phyloP scores from a whole-genome alignment of 2,329 filamentous ascomycete genomes.

The Parafenestella ontariensis region DNA sequence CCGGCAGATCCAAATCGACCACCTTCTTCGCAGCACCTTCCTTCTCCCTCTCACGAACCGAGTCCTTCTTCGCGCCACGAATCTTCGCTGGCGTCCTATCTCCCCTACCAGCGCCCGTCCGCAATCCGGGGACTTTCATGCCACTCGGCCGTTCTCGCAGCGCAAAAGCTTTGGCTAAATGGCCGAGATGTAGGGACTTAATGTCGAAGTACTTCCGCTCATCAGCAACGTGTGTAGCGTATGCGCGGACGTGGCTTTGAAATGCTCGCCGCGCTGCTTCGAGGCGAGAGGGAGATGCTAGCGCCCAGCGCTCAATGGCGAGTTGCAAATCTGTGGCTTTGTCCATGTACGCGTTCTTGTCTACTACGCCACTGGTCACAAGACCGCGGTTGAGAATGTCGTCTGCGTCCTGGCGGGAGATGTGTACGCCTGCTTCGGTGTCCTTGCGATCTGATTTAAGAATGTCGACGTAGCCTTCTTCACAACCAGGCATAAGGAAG shows the following conservation, averaged over 20 bases:
- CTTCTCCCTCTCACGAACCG: constrained; percentile 45
- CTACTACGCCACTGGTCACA: constrained; percentile 40
- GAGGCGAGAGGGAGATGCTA: constrained; percentile 71
- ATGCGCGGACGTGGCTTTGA: constrained; percentile 91
- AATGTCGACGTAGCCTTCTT: constrained; percentile 87
- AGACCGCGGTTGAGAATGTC: constrained; percentile 74
- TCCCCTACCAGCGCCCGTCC: constrained; percentile 52
- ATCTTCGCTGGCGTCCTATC: constrained; percentile 49
- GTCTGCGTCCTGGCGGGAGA: constrained; percentile 68
- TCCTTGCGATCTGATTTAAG: constrained; percentile 75
- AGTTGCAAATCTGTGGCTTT: constrained; percentile 72
- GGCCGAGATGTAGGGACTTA: constrained; percentile 86
- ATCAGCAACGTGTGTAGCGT: constrained; percentile 88
- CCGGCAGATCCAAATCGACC: constrained; percentile 40
- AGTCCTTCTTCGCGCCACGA: constrained; percentile 44
- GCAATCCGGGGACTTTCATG: constrained; percentile 65
- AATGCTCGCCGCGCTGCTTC: constrained; percentile 85
- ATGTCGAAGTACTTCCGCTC: constrained; percentile 92
- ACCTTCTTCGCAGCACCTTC: constrained; percentile 23
- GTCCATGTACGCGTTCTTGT: constrained; percentile 66
- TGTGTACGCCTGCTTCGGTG: constrained; percentile 62
- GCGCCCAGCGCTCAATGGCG: constrained; percentile 69
- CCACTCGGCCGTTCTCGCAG: constrained; percentile 86
- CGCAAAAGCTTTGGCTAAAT: constrained; percentile 92
- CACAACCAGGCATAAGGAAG: constrained; percentile 87